Evolutionary conservation across 2,329 filamentous ascomycete species (phyloP), one percentile per base, ranked within the genome.

Genomic region (Phaeosphaeria sp.): DNA sequence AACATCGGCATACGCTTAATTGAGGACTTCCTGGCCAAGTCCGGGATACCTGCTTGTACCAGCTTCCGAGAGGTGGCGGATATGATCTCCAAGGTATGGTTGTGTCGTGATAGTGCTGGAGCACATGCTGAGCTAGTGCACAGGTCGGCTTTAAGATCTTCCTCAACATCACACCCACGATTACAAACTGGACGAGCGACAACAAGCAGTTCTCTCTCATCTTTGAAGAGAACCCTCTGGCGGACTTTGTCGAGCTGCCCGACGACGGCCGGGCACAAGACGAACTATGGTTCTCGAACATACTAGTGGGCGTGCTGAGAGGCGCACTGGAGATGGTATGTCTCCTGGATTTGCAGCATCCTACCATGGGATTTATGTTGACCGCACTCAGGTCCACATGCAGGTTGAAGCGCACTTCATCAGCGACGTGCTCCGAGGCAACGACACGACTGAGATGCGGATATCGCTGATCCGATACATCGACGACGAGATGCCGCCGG

Each of bases 81-180:
- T 77, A 94, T 96, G 87, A 95, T 99, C 70, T 88, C 94, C 43
- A 95, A 94, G 84, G 93, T 94, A 67, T 7, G 11, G 40, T 7
- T 44, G 47, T 33, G 44, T 15, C 25, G 4, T 17, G 9, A 2
- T 13, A 13, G 17, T 13, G 30, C 11, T 7, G 3, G 30, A 36
- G 30, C 30, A 36, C 11, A 36, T 13, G 30, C 30, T 36, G 30
- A 36, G 8, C 11, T 30, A 30, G 5, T 5, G 30, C 11, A 30
- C 53, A 97, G 91, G 91, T 99, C 65, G 95, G 95, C 55, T 99
- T 99, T 82, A 98, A 99, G 81, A 97, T 99, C 65, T 99, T 99
- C 77, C 87, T 99, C 60, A 99, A 99, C 74, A 93, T 97, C 68
- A 96, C 93, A 3, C 95, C 95, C 0, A 91, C 89, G 7, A 89